These are phyloP conservation scores for Paramecium primaurelia DNA, from an alignment of 73 alveolate species.

Conservation along the genomic window DNA sequence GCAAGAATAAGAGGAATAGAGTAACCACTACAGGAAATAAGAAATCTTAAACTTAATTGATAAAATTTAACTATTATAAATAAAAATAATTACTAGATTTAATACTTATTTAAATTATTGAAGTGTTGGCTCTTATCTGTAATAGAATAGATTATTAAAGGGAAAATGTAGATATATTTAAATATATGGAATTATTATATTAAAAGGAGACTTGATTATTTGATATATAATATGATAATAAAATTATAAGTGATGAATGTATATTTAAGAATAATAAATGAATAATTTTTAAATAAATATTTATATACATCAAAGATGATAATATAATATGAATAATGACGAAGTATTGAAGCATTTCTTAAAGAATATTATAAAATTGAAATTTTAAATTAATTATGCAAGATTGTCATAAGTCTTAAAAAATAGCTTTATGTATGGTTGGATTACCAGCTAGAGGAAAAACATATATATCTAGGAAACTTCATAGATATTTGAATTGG, in stretches of 20 bases:
- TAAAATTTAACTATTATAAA: background rate
- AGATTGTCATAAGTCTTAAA: background rate
- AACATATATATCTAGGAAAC: slow-evolving; percentile 58
- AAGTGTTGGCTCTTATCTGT: background rate
- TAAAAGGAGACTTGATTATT: background rate
- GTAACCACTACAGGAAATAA: slow-evolving; percentile 1
- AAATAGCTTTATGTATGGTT: slow-evolving; percentile 51
- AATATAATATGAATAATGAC: background rate
- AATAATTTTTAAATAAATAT: background rate
- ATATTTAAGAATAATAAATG: background rate
- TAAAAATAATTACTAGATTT: background rate
- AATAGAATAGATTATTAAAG: background rate
- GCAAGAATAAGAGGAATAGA: slow-evolving; percentile 63
- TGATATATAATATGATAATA: no score
- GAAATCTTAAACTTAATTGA: background rate
- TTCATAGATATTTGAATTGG: slow-evolving; percentile 64
- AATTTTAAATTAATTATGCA: background rate
- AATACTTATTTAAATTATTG: background rate
- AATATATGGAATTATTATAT: no score
- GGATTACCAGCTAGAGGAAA: slow-evolving; percentile 74
- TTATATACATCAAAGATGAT: background rate
- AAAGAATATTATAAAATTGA: background rate
- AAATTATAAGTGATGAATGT: background rate
- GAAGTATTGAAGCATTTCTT: background rate
- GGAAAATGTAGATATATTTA: background rate